Percentiles rank a stretch among this genome's conserved stretches.
Conservation (phyloP, 2,329 filamentous ascomycete genomes). For the Fusarium hostae region DNA sequence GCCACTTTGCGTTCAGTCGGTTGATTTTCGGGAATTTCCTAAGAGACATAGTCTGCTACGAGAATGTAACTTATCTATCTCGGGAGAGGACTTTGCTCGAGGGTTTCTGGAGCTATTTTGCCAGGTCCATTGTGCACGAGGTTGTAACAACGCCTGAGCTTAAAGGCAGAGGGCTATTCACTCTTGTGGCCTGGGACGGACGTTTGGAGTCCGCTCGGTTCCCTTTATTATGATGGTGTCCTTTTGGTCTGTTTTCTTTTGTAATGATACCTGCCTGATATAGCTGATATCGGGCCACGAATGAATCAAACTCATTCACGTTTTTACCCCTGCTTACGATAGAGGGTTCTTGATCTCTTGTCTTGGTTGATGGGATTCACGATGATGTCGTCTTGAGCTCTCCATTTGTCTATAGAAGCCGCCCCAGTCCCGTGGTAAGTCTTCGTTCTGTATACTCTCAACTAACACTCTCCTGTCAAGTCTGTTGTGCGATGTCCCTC, state of each 20-base stretch:
- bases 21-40: background rate
- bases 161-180: background rate
- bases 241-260: background rate
- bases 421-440: background rate
- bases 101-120: background rate
- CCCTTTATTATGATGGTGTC: background rate
- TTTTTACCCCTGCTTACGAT: background rate
- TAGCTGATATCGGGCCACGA: background rate
- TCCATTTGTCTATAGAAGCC: background rate
- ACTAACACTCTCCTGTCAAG: background rate
- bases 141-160: background rate
- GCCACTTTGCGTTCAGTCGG: conserved; percentile 45
- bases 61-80: background rate
- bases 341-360: background rate
- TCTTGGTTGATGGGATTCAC: background rate
- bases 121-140: background rate
- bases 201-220: background rate
- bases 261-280: conserved; percentile 15
- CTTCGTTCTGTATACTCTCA: background rate
- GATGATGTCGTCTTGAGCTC: background rate
- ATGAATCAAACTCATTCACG: background rate
- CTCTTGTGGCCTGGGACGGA: background rate
- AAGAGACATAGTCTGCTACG: background rate
- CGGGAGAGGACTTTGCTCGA: background rate
- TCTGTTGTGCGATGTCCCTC: background rate